Conservation (phyloP, 441 rosid genomes). For the Populus hybrid region DNA sequence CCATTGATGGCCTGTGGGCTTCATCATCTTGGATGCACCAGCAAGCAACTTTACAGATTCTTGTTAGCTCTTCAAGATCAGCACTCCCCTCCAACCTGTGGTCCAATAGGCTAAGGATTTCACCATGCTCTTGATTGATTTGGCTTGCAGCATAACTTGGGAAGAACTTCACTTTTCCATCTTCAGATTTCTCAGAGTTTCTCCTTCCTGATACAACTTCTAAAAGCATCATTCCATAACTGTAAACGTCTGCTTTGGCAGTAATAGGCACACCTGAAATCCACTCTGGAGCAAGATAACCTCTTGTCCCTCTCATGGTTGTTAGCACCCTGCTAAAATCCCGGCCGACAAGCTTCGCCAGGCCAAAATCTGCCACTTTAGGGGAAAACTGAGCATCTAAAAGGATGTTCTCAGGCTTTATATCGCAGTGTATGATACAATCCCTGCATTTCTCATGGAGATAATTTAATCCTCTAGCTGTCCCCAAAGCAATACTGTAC, state of each 20-base stretch:
- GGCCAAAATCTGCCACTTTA: constrained; percentile 75
- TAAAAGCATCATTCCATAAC: constrained; percentile 82
- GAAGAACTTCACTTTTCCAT: constrained; percentile 47
- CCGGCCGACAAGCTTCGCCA: constrained; percentile 72
- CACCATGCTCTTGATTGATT: constrained; percentile 37
- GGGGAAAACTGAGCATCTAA: constrained; percentile 55
- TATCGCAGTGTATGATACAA: constrained; percentile 77
- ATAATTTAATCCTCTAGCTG: constrained; percentile 65
- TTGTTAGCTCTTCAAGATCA: constrained; percentile 48
- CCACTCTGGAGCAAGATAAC: constrained; percentile 84
- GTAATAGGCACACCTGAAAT: constrained; percentile 73
- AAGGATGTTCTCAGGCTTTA: constrained; percentile 79
- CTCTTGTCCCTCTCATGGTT: constrained; percentile 77
- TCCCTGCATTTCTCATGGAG: constrained; percentile 79
- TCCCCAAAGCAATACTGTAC: constrained; percentile 57
- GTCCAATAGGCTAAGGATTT: constrained; percentile 46
- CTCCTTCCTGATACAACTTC: constrained; percentile 70
- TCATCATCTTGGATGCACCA: constrained; percentile 85
- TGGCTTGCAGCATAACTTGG: constrained; percentile 49
- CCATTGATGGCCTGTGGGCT: constrained; percentile 58
- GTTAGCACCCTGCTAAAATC: constrained; percentile 77
- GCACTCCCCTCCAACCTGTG: constrained; percentile 36
- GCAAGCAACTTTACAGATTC: constrained; percentile 57
- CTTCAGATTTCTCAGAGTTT: constrained; percentile 46
- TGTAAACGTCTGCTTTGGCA: constrained; percentile 74